A percentile compares a stretch with the other conserved stretches of the same genome.
Conservation (phyloP, 2,329 filamentous ascomycete genomes). For the Fusarium nanum region DNA sequence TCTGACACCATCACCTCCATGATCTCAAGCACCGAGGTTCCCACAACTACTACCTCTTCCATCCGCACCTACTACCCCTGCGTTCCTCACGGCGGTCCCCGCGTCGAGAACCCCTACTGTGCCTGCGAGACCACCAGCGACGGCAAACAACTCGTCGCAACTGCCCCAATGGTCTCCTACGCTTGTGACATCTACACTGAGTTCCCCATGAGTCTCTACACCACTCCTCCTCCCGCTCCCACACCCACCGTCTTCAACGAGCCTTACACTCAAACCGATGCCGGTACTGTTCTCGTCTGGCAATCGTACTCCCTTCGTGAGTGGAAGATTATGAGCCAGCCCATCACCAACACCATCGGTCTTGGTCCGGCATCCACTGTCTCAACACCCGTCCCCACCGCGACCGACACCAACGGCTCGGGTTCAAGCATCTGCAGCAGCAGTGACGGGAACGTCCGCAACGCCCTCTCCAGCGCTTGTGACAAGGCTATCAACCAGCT, state of each 20-base stretch:
- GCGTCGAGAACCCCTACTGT: background rate
- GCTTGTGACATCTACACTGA: conserved; percentile 5
- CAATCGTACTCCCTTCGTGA: conserved; percentile 9
- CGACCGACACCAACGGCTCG: background rate
- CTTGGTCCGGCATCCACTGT: conserved; percentile 9
- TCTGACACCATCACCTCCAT: conserved; percentile 4
- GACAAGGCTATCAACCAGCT: conserved; percentile 1
- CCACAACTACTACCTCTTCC: background rate
- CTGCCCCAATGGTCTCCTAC: conserved; percentile 5
- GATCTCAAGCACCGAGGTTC: background rate
- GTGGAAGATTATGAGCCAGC: conserved; percentile 12
- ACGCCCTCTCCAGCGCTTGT: background rate
- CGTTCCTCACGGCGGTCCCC: background rate
- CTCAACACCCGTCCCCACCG: background rate
- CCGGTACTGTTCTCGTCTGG: background rate
- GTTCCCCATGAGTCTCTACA: conserved; percentile 15
- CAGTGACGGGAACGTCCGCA: conserved; percentile 1
- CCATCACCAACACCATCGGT: conserved; percentile 5
- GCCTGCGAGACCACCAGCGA: conserved; percentile 20
- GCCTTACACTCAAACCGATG: background rate
- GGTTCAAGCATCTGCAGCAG: conserved; percentile 8
- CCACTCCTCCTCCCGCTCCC: background rate
- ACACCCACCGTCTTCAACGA: conserved; percentile 10
- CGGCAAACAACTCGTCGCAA: background rate
- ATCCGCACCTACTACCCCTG: conserved; percentile 20